Evolutionary conservation across 108 stramenopile genomes (phyloP).

Genomic region (Cyclostephanos tholiformis): DNA sequence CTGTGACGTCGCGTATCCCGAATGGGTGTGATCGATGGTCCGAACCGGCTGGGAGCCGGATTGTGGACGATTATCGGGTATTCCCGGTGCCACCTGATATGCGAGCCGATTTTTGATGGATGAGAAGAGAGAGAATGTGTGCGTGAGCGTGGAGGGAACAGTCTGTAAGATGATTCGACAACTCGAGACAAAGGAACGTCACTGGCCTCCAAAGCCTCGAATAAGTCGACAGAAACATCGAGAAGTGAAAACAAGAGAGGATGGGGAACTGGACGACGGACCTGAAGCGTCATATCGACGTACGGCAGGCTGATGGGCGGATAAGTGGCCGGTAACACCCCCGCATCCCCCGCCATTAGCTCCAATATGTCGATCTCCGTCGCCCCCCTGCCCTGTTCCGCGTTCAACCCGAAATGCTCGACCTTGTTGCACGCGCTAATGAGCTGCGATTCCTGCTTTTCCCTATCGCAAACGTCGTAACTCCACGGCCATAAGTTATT

Average conservation of each 20-base stretch:
- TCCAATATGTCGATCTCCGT: slow-evolving; percentile 97
- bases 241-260: too few relatives aligned
- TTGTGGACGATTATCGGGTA: slow-evolving; percentile 81
- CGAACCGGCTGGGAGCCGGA: slow-evolving; percentile 72
- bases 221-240: too few relatives aligned
- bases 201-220: too few relatives aligned
- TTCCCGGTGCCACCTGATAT: slow-evolving; percentile 83
- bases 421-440: slow-evolving; percentile 89
- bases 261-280: too few relatives aligned
- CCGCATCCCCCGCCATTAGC: slow-evolving; percentile 89
- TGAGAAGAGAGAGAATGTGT: not conserved
- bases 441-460: slow-evolving; percentile 85
- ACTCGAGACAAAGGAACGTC: too few relatives aligned
- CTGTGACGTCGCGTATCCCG: slow-evolving; percentile 58
- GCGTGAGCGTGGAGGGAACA: too few relatives aligned
- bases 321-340: slow-evolving; percentile 59
- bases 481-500: slow-evolving; percentile 93
- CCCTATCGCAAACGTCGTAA: slow-evolving; percentile 85
- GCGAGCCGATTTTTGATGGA: not conserved
- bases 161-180: too few relatives aligned
- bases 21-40: slow-evolving; percentile 47
- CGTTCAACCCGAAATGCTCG: slow-evolving; percentile 92
- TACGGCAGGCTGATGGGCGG: slow-evolving; percentile 82
- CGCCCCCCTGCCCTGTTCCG: slow-evolving; percentile 88
- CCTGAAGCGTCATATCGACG: slow-evolving; percentile 90